These are phyloP conservation scores for Termitomyces sp. DNA, from an alignment of 768 basidiomycete species.

Conservation along the genomic window DNA sequence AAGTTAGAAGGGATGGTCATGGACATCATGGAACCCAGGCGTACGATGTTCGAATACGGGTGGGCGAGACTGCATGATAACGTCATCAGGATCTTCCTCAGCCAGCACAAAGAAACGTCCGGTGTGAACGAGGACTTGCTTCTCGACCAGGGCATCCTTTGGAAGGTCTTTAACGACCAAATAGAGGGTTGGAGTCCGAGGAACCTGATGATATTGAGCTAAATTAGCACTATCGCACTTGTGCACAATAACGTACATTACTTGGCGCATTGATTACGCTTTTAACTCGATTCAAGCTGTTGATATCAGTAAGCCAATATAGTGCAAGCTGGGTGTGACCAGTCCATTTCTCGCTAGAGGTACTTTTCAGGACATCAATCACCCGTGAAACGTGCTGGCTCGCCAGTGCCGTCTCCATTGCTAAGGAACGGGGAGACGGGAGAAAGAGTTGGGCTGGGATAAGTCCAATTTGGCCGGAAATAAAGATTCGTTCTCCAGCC, in stretches of 20 bases:
- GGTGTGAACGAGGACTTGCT: slow-evolving; percentile 70
- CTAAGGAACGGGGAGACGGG: slow-evolving; percentile 52
- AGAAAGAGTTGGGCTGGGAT: slow-evolving; percentile 69
- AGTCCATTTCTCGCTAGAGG: slow-evolving; percentile 50
- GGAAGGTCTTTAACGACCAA: slow-evolving; percentile 61
- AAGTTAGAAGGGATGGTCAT: background rate
- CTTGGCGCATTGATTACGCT: slow-evolving; percentile 24
- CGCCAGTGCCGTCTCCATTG: slow-evolving; percentile 64
- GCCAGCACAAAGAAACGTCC: slow-evolving; percentile 45
- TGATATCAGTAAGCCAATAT: slow-evolving; percentile 59
- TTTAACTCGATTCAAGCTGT: slow-evolving; percentile 35
- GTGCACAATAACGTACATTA: slow-evolving; percentile 14
- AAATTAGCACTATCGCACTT: background rate
- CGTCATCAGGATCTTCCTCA: slow-evolving; percentile 42
- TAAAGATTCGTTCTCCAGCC: slow-evolving; percentile 73
- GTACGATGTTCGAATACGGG: slow-evolving; percentile 40
- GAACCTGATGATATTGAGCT: slow-evolving; percentile 3
- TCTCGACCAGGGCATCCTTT: slow-evolving; percentile 68
- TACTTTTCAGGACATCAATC: slow-evolving; percentile 48
- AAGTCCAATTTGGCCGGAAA: slow-evolving; percentile 95
- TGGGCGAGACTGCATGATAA: slow-evolving; percentile 19
- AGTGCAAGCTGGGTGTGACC: slow-evolving; percentile 61
- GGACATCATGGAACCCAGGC: background rate
- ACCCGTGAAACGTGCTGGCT: slow-evolving; percentile 80
- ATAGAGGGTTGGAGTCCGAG: slow-evolving; percentile 44